Percentiles rank a stretch among this genome's conserved stretches.
Evolutionary conservation across 371 early-diverging fungal species (phyloP).

Genomic region (Mucor saturninus): DNA sequence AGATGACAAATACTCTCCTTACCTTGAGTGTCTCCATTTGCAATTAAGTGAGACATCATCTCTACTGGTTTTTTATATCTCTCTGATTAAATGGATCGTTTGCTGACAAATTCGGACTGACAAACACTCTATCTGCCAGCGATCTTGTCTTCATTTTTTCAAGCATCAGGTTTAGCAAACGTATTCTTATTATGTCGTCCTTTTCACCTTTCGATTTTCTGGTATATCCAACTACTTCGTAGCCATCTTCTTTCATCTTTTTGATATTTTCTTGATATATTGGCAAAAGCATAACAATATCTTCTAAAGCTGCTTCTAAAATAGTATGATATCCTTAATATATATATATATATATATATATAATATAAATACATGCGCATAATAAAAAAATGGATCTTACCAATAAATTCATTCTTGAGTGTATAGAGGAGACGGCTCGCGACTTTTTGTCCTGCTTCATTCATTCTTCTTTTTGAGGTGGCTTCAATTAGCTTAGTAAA

Average conservation of each 20-base stretch:
- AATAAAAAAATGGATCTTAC: constrained; percentile 20
- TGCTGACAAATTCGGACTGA: constrained; percentile 22
- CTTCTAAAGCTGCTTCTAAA: constrained; percentile 21
- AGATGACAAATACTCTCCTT: constrained; percentile 25
- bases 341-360: constrained; percentile 26
- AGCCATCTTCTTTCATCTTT: constrained; percentile 19
- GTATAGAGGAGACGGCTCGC: not conserved
- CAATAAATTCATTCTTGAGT: constrained; percentile 17
- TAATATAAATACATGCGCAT: not conserved
- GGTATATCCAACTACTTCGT: constrained; percentile 20
- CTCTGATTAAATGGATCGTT: constrained; percentile 25
- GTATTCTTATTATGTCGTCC: constrained; percentile 8
- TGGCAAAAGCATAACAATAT: constrained; percentile 21
- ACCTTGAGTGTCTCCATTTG: constrained; percentile 25
- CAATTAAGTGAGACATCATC: constrained; percentile 24
- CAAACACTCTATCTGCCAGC: constrained; percentile 25
- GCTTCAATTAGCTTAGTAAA: not conserved
- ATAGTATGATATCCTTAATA: constrained; percentile 20
- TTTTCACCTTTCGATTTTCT: constrained; percentile 17
- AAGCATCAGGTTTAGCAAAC: constrained; percentile 21
- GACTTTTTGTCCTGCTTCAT: constrained; percentile 1
- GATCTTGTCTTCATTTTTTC: constrained; percentile 25
- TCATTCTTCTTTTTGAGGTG: not conserved
- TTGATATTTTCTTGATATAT: not conserved
- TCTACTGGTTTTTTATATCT: constrained; percentile 16